Evolutionary conservation across 2,329 filamentous ascomycete genomes (phyloP).

Genomic region (Sporothrix curviconia): DNA sequence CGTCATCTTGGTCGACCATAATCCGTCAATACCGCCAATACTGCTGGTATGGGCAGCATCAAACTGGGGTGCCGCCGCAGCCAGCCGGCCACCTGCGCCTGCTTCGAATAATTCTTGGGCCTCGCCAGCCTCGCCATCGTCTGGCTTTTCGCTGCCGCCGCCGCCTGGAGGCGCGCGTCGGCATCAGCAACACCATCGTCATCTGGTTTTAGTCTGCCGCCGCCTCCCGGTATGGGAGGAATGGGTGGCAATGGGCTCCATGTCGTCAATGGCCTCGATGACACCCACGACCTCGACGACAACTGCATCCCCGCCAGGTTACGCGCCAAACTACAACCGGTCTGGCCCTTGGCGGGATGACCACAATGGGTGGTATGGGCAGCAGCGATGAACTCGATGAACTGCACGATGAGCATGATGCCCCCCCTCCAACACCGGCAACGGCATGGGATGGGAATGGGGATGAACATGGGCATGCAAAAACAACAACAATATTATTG

Average conservation of each 20-base stretch:
- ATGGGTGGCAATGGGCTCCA: conserved; percentile 14
- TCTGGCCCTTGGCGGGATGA: neutral
- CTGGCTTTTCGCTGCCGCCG: conserved; percentile 53
- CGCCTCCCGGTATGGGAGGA: conserved; percentile 18
- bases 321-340: conserved; percentile 13
- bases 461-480: conserved; percentile 19
- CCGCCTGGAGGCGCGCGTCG: conserved; percentile 35
- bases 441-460: conserved; percentile 22
- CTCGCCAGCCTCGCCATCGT: conserved; percentile 26
- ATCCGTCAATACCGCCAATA: conserved; percentile 26
- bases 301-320: neutral
- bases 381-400: neutral
- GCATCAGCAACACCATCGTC: conserved; percentile 21
- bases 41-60: conserved; percentile 4
- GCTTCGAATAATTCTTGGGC: no score
- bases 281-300: conserved; percentile 7
- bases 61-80: conserved; percentile 47
- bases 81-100: conserved; percentile 25
- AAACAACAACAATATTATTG: conserved; percentile 8
- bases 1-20: conserved; percentile 29
- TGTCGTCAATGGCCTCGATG: conserved; percentile 27
- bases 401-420: conserved; percentile 9
- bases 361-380: neutral
- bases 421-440: neutral
- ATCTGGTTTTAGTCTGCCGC: conserved; percentile 43